Percentiles rank a stretch among this genome's conserved stretches.
Evolutionary conservation across 352 stramenopile genomes (phyloP).

Genomic region (Poterioochromonas sp.): DNA sequence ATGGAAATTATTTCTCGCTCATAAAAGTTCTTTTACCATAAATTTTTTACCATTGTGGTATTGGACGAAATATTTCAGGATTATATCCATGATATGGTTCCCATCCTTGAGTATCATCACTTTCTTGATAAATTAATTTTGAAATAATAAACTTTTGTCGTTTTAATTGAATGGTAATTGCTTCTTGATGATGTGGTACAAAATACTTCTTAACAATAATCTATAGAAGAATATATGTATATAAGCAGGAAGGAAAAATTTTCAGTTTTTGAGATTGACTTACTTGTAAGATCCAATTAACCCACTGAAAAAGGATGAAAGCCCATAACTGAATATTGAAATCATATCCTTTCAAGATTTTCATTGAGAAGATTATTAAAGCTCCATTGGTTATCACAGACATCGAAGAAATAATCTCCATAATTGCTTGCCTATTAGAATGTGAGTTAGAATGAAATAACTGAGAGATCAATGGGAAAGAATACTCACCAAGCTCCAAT

Average conservation of each 20-base stretch:
- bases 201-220: neutral
- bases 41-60: no score
- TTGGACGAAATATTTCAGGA: no score
- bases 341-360: neutral
- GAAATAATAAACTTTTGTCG: neutral
- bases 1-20: no score
- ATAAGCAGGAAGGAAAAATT: no score
- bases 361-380: conserved; percentile 19
- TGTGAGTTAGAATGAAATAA: no score
- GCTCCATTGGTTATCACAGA: conserved; percentile 2
- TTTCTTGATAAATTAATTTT: conserved; percentile 21
- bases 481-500: conserved; percentile 79
- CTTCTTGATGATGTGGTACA: conserved; percentile 59
- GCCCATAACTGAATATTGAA: neutral
- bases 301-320: conserved; percentile 27
- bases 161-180: conserved; percentile 58
- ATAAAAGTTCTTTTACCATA: no score
- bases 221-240: no score
- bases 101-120: no score
- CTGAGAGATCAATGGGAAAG: no score
- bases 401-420: neutral
- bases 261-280: no score
- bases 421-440: conserved; percentile 13
- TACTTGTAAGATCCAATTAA: conserved; percentile 8
- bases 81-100: no score